phyloP scores from a whole-genome alignment of 1,284 basidiomycete genomes.

The Trametes hirsuta region DNA sequence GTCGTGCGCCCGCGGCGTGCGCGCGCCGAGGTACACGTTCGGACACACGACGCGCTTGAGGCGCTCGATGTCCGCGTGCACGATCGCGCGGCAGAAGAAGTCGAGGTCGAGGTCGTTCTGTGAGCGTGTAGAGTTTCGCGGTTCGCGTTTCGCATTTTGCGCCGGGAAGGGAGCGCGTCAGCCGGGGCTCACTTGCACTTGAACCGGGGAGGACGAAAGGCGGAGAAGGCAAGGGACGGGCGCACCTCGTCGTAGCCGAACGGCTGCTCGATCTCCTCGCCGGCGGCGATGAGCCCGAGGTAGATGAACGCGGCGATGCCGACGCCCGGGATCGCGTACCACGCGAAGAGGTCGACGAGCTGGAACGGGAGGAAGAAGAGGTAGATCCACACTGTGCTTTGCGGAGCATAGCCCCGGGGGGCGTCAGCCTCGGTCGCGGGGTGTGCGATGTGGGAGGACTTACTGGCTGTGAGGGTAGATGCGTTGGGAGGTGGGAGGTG shows the following conservation, averaged over 20 bases:
- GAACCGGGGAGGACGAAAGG: background rate
- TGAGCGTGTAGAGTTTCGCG: background rate
- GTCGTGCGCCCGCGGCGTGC: conserved; percentile 9
- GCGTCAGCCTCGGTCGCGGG: background rate
- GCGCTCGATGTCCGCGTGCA: conserved; percentile 53
- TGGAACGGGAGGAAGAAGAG: conserved; percentile 73
- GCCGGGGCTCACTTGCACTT: background rate
- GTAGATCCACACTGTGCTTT: conserved; percentile 68
- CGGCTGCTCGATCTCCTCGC: conserved; percentile 71
- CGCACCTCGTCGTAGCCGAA: conserved; percentile 64
- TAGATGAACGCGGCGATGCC: conserved; percentile 67
- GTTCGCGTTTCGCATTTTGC: background rate
- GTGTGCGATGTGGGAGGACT: background rate
- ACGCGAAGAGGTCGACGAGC: conserved; percentile 57
- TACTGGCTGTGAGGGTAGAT: background rate
- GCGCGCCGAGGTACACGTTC: conserved; percentile 45
- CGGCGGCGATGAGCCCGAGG: conserved; percentile 65
- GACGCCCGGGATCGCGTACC: conserved; percentile 63
- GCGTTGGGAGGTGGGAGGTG: too few relatives aligned
- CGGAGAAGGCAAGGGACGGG: background rate
- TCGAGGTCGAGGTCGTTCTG: conserved; percentile 70
- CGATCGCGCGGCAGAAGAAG: conserved; percentile 56
- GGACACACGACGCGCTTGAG: conserved; percentile 49
- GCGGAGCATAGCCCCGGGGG: background rate
- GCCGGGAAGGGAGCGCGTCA: background rate